Percentiles rank a stretch among this genome's conserved stretches.
Conservation (phyloP, 805 yeast species). For the Grigorovia yakushimaensis region DNA sequence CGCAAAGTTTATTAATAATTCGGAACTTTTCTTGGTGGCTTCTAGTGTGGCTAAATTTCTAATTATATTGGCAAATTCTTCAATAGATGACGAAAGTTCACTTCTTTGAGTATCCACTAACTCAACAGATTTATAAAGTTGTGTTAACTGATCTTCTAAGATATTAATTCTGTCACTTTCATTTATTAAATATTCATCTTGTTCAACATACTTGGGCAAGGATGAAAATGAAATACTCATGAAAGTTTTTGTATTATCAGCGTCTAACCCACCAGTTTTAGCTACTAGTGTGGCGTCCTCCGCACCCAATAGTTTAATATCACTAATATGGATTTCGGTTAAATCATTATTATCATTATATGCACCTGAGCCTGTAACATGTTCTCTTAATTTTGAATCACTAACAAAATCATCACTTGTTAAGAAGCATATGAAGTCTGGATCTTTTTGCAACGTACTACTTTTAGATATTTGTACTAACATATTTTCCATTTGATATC, state of each 20-base stretch:
- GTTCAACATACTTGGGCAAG: constrained; percentile 59
- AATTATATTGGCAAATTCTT: constrained; percentile 51
- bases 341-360: constrained; percentile 34
- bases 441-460: constrained; percentile 51
- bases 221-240: constrained; percentile 64
- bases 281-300: constrained; percentile 25
- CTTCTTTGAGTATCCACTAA: constrained; percentile 63
- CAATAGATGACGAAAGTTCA: constrained; percentile 59
- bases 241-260: constrained; percentile 58
- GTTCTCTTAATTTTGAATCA: constrained; percentile 64
- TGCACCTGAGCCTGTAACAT: constrained; percentile 44
- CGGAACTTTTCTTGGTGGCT: constrained; percentile 54
- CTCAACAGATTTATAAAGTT: constrained; percentile 63
- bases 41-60: constrained; percentile 64
- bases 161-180: constrained; percentile 60
- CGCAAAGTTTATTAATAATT: constrained; percentile 60
- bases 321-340: constrained; percentile 29
- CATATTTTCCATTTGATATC: constrained; percentile 82
- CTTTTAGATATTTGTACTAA: constrained; percentile 56
- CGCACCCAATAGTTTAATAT: constrained; percentile 22
- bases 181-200: constrained; percentile 67
- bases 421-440: constrained; percentile 69
- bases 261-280: constrained; percentile 27
- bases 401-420: constrained; percentile 59
- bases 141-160: constrained; percentile 62